Evolutionary conservation across 306 rosid species (phyloP).

Genomic region (Malus asiatica): DNA sequence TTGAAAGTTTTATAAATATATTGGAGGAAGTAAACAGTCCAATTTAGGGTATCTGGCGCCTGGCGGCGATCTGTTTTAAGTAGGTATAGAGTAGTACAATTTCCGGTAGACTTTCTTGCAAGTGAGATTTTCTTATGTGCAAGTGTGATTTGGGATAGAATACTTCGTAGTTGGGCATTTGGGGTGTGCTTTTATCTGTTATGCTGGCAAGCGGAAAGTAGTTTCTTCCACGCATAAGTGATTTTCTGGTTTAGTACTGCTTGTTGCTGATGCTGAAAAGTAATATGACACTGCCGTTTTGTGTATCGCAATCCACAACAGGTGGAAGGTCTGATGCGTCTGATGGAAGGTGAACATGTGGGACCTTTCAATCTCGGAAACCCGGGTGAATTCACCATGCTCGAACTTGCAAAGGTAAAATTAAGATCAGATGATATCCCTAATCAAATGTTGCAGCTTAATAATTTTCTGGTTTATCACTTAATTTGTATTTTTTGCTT

Average conservation of each 20-base stretch:
- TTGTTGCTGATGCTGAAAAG: neutral
- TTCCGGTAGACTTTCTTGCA: neutral
- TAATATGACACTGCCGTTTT: neutral
- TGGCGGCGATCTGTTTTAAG: neutral
- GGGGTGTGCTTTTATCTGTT: neutral
- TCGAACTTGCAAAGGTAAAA: conserved; percentile 89
- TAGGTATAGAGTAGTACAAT: neutral
- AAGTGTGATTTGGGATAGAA: neutral
- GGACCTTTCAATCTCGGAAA: conserved; percentile 99
- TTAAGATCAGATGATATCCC: neutral
- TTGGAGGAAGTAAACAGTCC: neutral
- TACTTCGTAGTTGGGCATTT: neutral
- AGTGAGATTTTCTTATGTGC: neutral
- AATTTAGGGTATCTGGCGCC: neutral
- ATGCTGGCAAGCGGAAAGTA: neutral
- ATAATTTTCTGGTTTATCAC: neutral
- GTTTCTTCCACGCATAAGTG: neutral
- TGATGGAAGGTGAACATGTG: conserved; percentile 98
- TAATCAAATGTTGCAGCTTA: neutral
- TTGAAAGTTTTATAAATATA: neutral
- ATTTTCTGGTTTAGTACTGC: neutral
- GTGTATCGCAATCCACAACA: conserved; percentile 6
- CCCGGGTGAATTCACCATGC: conserved; percentile 99
- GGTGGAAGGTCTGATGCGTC: conserved; percentile 98
- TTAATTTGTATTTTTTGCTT: neutral